Conservation (phyloP, 2,329 filamentous ascomycete genomes). For the Grosmannia serpens region DNA sequence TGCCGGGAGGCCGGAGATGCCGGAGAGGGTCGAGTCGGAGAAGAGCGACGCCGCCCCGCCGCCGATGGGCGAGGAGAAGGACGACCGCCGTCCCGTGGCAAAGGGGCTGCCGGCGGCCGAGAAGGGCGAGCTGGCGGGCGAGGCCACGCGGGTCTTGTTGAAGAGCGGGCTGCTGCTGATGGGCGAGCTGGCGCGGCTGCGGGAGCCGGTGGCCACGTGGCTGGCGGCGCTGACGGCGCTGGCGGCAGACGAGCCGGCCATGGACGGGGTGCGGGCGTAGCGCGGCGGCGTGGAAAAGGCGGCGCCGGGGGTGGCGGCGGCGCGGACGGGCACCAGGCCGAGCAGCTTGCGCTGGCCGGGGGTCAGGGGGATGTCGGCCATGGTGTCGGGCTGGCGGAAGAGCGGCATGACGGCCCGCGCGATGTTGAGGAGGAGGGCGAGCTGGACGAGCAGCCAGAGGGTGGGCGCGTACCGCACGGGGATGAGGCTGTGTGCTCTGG, state of each 20-base stretch:
- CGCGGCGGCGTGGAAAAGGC: slow-evolving; percentile 77
- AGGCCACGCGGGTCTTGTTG: slow-evolving; percentile 50
- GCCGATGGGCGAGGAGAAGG: slow-evolving; percentile 42
- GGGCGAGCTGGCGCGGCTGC: slow-evolving; percentile 31
- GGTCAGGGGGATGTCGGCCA: slow-evolving; percentile 83
- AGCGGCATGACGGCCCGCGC: slow-evolving; percentile 59
- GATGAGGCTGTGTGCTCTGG: slow-evolving; percentile 21
- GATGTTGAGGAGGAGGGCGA: slow-evolving; percentile 60
- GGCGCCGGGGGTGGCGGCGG: slow-evolving; percentile 54
- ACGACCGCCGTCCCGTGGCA: slow-evolving; percentile 37
- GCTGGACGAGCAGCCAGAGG: slow-evolving; percentile 36
- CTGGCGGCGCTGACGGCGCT: slow-evolving; percentile 13
- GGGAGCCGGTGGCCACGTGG: slow-evolving; percentile 14
- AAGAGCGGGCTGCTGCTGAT: slow-evolving; percentile 45
- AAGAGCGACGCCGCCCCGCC: slow-evolving; percentile 21
- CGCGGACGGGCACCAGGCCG: slow-evolving; percentile 59
- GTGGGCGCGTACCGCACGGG: slow-evolving; percentile 27
- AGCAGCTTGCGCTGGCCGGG: slow-evolving; percentile 78
- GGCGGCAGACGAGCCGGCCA: slow-evolving; percentile 44
- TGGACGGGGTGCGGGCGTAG: slow-evolving; percentile 64
- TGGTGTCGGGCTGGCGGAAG: slow-evolving; percentile 58
- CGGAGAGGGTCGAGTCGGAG: slow-evolving; percentile 29
- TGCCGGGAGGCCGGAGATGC: slow-evolving; percentile 30
- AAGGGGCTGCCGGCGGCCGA: slow-evolving; percentile 18
- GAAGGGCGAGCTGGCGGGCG: neutral